phyloP scores from a whole-genome alignment of 805 yeast genomes.

The Lipomyces mesembrius region DNA sequence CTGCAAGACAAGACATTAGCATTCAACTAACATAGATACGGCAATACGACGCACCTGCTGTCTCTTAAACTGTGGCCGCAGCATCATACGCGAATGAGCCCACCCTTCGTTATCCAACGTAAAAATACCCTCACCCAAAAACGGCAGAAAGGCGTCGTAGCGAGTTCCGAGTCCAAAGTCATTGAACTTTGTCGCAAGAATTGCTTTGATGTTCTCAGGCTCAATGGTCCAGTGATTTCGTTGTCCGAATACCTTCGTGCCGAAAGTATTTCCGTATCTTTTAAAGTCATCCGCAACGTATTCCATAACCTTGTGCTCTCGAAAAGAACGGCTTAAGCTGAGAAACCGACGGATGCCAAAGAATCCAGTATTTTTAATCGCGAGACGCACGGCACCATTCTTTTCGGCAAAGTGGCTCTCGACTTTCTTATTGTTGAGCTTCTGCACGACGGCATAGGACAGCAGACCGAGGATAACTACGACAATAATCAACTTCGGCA shows the following conservation, averaged over 20 bases:
- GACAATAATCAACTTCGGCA: neutral
- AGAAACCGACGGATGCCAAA: neutral
- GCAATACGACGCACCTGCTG: slow-evolving; percentile 39
- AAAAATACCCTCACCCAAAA: slow-evolving; percentile 48
- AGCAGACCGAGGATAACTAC: neutral
- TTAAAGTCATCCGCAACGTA: neutral
- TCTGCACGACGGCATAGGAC: neutral
- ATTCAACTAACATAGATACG: neutral
- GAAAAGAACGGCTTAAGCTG: neutral
- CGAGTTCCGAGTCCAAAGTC: slow-evolving; percentile 45
- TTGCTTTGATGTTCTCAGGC: slow-evolving; percentile 45
- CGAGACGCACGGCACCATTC: neutral
- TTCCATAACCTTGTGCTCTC: neutral
- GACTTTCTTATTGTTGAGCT: neutral
- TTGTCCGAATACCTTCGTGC: neutral
- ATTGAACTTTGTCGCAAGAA: slow-evolving; percentile 45
- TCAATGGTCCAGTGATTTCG: slow-evolving; percentile 35
- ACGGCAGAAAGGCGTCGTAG: slow-evolving; percentile 39
- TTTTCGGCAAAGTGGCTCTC: neutral
- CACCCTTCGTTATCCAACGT: slow-evolving; percentile 46
- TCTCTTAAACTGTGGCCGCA: slow-evolving; percentile 47
- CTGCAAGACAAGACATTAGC: neutral
- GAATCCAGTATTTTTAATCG: neutral
- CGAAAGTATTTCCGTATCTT: neutral
- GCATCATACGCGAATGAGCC: slow-evolving; percentile 48